A percentile compares a stretch with the other conserved stretches of the same genome.
Conservation (phyloP, 2,329 filamentous ascomycete species). For the Ophiostoma ulmi region DNA sequence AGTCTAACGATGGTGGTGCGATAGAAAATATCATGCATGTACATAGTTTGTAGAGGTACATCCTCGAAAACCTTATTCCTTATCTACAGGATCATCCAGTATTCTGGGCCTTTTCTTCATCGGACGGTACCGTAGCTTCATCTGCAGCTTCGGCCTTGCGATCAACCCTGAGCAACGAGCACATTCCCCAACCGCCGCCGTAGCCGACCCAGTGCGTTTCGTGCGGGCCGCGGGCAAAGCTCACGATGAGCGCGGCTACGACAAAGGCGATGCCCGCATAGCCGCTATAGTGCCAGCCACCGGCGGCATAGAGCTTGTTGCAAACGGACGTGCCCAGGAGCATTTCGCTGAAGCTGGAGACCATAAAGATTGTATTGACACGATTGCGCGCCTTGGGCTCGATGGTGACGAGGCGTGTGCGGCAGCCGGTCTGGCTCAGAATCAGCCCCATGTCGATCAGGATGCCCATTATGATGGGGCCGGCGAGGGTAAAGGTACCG, state of each 20-base stretch:
- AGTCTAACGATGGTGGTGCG: not conserved
- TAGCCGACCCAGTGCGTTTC: constrained; percentile 41
- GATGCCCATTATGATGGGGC: constrained; percentile 25
- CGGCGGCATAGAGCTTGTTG: constrained; percentile 28
- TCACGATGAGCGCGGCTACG: constrained; percentile 19
- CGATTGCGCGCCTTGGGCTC: constrained; percentile 27
- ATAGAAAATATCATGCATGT: not conserved
- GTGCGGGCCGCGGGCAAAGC: constrained; percentile 36
- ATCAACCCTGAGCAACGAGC: constrained; percentile 11
- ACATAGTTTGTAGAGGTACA: not conserved
- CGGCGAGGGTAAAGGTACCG: constrained; percentile 26
- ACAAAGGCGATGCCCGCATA: constrained; percentile 23
- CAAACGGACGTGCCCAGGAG: constrained; percentile 28
- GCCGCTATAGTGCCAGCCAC: constrained; percentile 24
- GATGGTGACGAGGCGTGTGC: constrained; percentile 23
- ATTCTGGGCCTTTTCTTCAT: not conserved
- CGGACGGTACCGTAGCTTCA: not conserved
- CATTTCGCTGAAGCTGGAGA: constrained; percentile 24
- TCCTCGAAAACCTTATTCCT: not conserved
- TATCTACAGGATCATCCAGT: not conserved
- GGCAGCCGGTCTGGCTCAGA: constrained; percentile 23
- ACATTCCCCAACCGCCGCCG: constrained; percentile 37
- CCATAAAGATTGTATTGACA: constrained; percentile 27
- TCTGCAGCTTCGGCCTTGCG: not conserved
- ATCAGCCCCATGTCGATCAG: constrained; percentile 24